phyloP scores from a whole-genome alignment of 768 basidiomycete species.

The Gymnopilus junonius region DNA sequence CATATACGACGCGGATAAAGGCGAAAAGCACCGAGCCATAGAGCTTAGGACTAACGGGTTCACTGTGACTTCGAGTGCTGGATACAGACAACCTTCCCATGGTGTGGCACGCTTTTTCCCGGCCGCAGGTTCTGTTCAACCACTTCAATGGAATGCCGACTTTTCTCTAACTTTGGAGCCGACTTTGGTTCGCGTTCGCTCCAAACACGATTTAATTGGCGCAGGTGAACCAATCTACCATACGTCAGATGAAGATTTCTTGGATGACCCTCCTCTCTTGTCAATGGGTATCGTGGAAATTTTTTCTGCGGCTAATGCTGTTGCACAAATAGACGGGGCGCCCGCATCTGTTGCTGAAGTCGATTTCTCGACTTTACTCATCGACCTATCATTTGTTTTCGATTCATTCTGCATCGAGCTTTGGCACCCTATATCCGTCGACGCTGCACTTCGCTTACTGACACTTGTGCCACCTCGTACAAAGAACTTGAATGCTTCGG shows the following conservation, averaged over 20 bases:
- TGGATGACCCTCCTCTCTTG: constrained; percentile 54
- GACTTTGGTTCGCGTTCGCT: constrained; percentile 55
- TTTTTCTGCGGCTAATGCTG: constrained; percentile 44
- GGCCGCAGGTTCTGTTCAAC: constrained; percentile 41
- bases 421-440: constrained; percentile 36
- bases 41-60: constrained; percentile 64
- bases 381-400: constrained; percentile 22
- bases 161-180: constrained; percentile 52
- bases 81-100: constrained; percentile 37
- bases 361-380: constrained; percentile 25
- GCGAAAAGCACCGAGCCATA: constrained; percentile 50
- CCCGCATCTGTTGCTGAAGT: constrained; percentile 37
- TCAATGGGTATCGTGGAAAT: constrained; percentile 63
- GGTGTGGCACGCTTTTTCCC: constrained; percentile 26
- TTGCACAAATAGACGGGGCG: constrained; percentile 57
- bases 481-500: constrained; percentile 5
- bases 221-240: constrained; percentile 26
- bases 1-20: constrained; percentile 47
- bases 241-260: constrained; percentile 40
- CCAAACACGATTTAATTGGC: constrained; percentile 31
- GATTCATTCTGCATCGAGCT: constrained; percentile 35
- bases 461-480: constrained; percentile 35
- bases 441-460: constrained; percentile 48
- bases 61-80: constrained; percentile 42
- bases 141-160: constrained; percentile 48